Evolutionary conservation across 495 filamentous ascomycete species (phyloP).

Genomic region (Xanthoparmelia taractica): DNA sequence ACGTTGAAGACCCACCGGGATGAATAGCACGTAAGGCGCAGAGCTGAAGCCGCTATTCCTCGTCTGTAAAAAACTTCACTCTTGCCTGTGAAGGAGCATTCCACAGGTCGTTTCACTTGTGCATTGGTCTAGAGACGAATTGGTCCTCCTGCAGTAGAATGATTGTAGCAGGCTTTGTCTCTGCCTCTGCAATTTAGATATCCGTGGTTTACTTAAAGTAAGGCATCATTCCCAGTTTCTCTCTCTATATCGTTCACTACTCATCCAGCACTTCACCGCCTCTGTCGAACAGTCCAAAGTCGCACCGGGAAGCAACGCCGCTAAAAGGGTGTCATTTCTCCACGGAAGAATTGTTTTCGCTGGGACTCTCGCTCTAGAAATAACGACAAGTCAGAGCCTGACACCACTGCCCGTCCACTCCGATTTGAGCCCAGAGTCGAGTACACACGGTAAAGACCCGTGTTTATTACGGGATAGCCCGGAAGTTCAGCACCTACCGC

Average conservation of each 20-base stretch:
- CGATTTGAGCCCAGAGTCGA: constrained; percentile 1
- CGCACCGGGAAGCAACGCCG: too few relatives aligned
- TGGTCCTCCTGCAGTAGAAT: constrained; percentile 6
- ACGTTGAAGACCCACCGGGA: constrained; percentile 1
- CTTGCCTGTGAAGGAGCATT: constrained; percentile 2
- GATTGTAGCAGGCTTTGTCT: neutral
- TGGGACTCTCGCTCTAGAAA: neutral
- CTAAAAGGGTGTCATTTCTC: neutral
- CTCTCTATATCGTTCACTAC: neutral
- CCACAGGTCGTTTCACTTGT: constrained; percentile 7
- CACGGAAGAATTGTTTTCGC: neutral
- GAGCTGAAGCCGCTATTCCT: constrained; percentile 9
- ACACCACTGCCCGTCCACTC: neutral
- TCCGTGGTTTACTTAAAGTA: constrained; percentile 7
- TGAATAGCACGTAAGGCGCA: neutral
- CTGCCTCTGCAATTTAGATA: constrained; percentile 2
- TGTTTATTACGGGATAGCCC: constrained; percentile 1
- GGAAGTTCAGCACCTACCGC: constrained; percentile 3
- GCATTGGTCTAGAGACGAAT: neutral
- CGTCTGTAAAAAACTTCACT: neutral
- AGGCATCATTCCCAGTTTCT: constrained; percentile 4
- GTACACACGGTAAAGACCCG: constrained; percentile 14
- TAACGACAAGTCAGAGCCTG: neutral
- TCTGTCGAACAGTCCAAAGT: neutral
- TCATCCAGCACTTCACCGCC: neutral